These are phyloP conservation scores for Lupinus albus DNA, from an alignment of 306 rosid species.

Conservation along the genomic window DNA sequence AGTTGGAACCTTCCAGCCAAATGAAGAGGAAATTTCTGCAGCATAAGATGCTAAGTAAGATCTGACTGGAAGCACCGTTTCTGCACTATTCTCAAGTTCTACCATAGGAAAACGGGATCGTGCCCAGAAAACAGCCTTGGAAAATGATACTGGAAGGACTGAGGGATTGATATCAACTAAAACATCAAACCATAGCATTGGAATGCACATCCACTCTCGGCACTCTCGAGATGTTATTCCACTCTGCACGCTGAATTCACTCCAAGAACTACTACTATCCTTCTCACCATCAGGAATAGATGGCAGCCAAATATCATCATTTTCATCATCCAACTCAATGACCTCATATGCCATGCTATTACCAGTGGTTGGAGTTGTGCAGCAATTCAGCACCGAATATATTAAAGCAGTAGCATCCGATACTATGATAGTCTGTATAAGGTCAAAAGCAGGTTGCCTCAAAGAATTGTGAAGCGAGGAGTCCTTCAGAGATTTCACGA, in stretches of 20 bases:
- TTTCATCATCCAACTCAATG: conserved; percentile 54
- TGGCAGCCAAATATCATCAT: conserved; percentile 50
- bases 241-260: conserved; percentile 63
- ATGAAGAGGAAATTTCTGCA: conserved; percentile 69
- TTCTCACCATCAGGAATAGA: conserved; percentile 47
- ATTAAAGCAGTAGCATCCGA: conserved; percentile 88
- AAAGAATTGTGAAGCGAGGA: conserved; percentile 84
- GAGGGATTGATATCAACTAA: conserved; percentile 69
- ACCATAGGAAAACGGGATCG: conserved; percentile 84
- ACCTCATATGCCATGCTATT: conserved; percentile 41
- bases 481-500: conserved; percentile 89
- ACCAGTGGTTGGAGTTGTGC: conserved; percentile 45
- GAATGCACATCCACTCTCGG: conserved; percentile 91
- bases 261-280: conserved; percentile 72
- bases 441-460: conserved; percentile 97
- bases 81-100: conserved; percentile 62
- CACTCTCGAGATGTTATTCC: conserved; percentile 66
- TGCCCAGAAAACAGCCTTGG: conserved; percentile 97
- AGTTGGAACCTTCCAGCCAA: conserved; percentile 90
- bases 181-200: conserved; percentile 90
- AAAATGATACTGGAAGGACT: conserved; percentile 77
- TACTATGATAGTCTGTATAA: conserved; percentile 72
- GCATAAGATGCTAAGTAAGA: conserved; percentile 67
- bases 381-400: conserved; percentile 56
- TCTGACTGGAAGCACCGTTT: conserved; percentile 69